phyloP scores from a whole-genome alignment of 2,329 filamentous ascomycete genomes.

The Trichoderma sp. region DNA sequence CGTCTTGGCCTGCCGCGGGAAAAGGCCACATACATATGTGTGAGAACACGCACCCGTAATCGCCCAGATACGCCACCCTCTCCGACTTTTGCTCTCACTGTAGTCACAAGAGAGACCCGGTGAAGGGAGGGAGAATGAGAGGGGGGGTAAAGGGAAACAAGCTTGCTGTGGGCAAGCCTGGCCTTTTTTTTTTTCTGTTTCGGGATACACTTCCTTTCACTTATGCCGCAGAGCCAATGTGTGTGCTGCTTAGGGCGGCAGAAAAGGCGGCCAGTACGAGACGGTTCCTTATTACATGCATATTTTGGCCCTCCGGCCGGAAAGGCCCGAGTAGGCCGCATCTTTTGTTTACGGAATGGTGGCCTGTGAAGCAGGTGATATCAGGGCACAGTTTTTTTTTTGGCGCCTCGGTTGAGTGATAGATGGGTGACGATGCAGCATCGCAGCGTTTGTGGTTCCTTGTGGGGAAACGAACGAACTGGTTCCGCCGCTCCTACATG shows the following conservation, averaged over 20 bases:
- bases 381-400: constrained; percentile 4
- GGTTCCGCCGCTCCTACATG: neutral
- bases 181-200: constrained; percentile 11
- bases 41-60: constrained; percentile 11
- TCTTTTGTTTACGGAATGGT: constrained; percentile 14
- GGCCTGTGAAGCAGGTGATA: constrained; percentile 13
- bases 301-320: constrained; percentile 16
- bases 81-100: neutral
- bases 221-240: constrained; percentile 5
- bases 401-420: constrained; percentile 15
- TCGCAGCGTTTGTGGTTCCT: constrained; percentile 5
- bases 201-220: constrained; percentile 5
- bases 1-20: constrained; percentile 19
- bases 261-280: constrained; percentile 4
- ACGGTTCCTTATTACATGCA: constrained; percentile 19
- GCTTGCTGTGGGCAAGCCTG: constrained; percentile 10
- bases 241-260: constrained; percentile 7
- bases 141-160: neutral
- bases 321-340: constrained; percentile 19
- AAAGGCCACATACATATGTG: constrained; percentile 19
- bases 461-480: constrained; percentile 6
- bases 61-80: constrained; percentile 19
- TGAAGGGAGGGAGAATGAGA: constrained; percentile 16
- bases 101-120: constrained; percentile 10
- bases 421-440: constrained; percentile 17